Conservation (phyloP, 2,329 filamentous ascomycete genomes). For the Talaromyces islandicus region DNA sequence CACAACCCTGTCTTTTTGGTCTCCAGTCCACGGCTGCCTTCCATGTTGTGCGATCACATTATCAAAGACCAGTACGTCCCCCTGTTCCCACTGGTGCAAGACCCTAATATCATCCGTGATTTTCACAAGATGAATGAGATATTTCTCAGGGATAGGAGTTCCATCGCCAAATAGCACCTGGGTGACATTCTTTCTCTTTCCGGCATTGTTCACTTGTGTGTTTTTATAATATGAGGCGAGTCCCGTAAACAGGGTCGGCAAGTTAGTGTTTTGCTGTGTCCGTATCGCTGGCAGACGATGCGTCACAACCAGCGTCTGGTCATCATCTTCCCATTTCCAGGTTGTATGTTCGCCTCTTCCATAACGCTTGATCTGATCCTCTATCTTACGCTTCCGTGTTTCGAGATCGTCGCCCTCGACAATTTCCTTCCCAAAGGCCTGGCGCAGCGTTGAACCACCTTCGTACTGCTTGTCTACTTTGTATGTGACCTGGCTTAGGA, state of each 20-base stretch:
- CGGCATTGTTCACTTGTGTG: conserved; percentile 3
- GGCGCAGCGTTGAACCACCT: conserved; percentile 42
- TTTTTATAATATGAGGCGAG: conserved; percentile 39
- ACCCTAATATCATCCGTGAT: conserved; percentile 48
- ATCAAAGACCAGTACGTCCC: conserved; percentile 46
- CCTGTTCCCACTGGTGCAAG: conserved; percentile 42
- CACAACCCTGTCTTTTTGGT: conserved; percentile 41
- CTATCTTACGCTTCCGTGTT: conserved; percentile 33
- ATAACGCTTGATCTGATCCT: conserved; percentile 41
- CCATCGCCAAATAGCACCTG: conserved; percentile 43
- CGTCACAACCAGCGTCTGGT: conserved; percentile 36
- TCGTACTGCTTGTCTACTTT: conserved; percentile 39
- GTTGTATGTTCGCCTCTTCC: conserved; percentile 41
- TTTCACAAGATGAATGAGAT: conserved; percentile 35
- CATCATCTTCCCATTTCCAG: conserved; percentile 43
- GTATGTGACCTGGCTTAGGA: conserved; percentile 28
- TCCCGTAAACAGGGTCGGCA: conserved; percentile 44
- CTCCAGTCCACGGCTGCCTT: conserved; percentile 43
- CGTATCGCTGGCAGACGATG: conserved; percentile 43
- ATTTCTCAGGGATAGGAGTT: conserved; percentile 42
- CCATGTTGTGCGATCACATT: conserved; percentile 46
- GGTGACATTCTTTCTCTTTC: conserved; percentile 24
- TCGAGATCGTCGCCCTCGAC: conserved; percentile 38
- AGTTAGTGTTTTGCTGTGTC: conserved; percentile 40
- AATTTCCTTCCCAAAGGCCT: conserved; percentile 46